A percentile compares a stretch with the other conserved stretches of the same genome.
phyloP scores from a whole-genome alignment of 192 early-diverging fungal species.

The Coemansia sp. region DNA sequence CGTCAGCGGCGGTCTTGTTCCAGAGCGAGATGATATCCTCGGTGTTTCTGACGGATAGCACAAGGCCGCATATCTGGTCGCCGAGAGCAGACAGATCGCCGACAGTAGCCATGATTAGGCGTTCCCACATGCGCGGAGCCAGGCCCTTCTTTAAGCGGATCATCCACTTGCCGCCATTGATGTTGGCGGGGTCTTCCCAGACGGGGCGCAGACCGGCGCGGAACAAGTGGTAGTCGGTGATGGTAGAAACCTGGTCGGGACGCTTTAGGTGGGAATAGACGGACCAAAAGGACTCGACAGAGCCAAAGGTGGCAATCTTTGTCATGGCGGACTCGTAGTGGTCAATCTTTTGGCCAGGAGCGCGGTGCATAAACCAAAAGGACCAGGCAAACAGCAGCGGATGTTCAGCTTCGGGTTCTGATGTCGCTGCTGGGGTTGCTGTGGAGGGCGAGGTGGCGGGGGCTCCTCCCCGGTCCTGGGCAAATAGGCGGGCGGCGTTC shows the following conservation, averaged over 20 bases:
- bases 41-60: constrained; percentile 84
- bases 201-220: constrained; percentile 86
- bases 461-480: too few species aligned
- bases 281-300: constrained; percentile 75
- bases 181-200: constrained; percentile 89
- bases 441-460: too few species aligned
- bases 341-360: constrained; percentile 76
- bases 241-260: constrained; percentile 76
- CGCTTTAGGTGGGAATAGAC: constrained; percentile 75
- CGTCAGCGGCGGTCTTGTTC: constrained; percentile 84
- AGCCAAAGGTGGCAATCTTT: constrained; percentile 74
- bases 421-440: neutral
- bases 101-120: constrained; percentile 79
- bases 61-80: constrained; percentile 86
- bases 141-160: constrained; percentile 88
- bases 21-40: constrained; percentile 95
- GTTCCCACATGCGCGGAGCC: constrained; percentile 88
- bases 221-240: constrained; percentile 91
- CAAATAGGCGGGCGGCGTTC: constrained; percentile 10
- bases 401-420: constrained; percentile 41
- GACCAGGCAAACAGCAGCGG: constrained; percentile 80
- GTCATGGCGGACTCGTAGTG: constrained; percentile 89
- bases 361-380: constrained; percentile 93
- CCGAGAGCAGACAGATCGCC: constrained; percentile 89
- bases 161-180: constrained; percentile 95